Evolutionary conservation across 73 alveolate genomes (phyloP).

Genomic region (Paraurostyla sp.): DNA sequence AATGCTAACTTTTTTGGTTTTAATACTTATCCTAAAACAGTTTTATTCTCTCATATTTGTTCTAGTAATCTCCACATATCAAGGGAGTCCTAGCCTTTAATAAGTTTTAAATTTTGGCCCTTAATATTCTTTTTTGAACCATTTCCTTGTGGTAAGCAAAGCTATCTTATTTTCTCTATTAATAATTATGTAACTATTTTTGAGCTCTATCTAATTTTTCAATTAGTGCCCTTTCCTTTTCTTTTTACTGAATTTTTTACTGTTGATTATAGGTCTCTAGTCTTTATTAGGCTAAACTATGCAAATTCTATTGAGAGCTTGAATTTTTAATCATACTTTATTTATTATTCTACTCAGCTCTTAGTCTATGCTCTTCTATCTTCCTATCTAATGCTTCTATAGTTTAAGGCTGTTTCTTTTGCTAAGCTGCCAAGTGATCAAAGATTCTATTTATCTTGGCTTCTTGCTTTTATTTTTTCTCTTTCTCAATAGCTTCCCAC

Average conservation of each 20-base stretch:
- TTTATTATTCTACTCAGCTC: not conserved
- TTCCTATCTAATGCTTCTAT: not conserved
- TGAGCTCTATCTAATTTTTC: not conserved
- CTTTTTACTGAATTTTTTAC: not conserved
- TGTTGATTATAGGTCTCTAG: constrained; percentile 29
- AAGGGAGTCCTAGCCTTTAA: not conserved
- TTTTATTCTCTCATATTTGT: constrained; percentile 22
- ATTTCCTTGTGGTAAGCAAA: constrained; percentile 11
- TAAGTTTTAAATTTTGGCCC: constrained; percentile 28
- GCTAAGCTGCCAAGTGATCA: not conserved
- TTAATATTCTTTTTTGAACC: constrained; percentile 30
- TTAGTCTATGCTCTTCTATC: constrained; percentile 19
- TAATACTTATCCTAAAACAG: not conserved
- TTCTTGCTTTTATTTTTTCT: not conserved
- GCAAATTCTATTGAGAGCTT: no score
- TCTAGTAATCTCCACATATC: not conserved
- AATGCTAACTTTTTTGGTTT: not conserved
- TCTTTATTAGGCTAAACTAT: not conserved
- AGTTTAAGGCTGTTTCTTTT: not conserved
- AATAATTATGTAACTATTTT: not conserved
- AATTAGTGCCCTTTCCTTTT: not conserved
- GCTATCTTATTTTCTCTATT: not conserved
- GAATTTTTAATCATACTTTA: not conserved
- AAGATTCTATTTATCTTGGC: not conserved
- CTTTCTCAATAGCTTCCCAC: not conserved